Conservation (phyloP, 1,284 basidiomycete species). For the Leccinum variabile region DNA sequence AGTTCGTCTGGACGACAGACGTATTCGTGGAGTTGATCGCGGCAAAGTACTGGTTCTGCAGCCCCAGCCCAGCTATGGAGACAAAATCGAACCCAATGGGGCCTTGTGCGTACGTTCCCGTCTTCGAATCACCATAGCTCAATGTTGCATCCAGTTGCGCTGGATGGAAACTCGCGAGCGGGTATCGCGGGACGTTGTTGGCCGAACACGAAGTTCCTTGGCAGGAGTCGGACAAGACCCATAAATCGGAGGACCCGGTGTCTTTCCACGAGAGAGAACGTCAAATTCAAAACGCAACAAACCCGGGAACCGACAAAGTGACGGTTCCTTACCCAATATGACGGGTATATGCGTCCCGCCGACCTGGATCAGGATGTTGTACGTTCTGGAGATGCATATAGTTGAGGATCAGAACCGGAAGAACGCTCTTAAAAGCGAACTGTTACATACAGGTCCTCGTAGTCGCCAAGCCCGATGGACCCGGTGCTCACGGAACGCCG, state of each 20-base stretch:
- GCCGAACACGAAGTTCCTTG: conserved; percentile 29
- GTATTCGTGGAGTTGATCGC: conserved; percentile 58
- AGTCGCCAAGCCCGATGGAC: conserved; percentile 39
- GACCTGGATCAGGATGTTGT: conserved; percentile 46
- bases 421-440: neutral
- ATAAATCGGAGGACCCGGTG: conserved; percentile 58
- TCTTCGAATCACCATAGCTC: conserved; percentile 55
- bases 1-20: conserved; percentile 42
- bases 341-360: conserved; percentile 43
- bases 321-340: conserved; percentile 41
- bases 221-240: conserved; percentile 54
- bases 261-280: conserved; percentile 34
- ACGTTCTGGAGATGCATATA: conserved; percentile 38
- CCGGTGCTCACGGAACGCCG: conserved; percentile 23
- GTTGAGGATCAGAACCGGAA: conserved; percentile 6
- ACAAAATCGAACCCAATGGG: conserved; percentile 48
- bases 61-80: conserved; percentile 43
- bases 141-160: conserved; percentile 41
- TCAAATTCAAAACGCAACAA: conserved; percentile 8
- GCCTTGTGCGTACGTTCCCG: conserved; percentile 54
- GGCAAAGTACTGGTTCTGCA: conserved; percentile 48
- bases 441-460: conserved; percentile 45
- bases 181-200: conserved; percentile 38
- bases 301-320: neutral
- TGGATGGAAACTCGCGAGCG: conserved; percentile 40